Conservation (phyloP, 148 eudicot species). For the Limonium bicolor region DNA sequence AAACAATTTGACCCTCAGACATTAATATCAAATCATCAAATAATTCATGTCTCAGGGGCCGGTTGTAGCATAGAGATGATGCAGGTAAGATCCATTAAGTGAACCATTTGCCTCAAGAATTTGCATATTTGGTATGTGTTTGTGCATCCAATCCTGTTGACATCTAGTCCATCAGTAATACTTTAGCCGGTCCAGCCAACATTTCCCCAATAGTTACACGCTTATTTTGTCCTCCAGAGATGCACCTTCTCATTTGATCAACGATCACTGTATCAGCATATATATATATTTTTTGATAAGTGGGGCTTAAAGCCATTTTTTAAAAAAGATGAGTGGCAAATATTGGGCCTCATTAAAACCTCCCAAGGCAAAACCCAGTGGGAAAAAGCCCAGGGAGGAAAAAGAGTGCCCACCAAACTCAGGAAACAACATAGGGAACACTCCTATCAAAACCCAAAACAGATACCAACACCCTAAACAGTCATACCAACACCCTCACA, state of each 20-base stretch:
- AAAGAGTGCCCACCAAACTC: no score
- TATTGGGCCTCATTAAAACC: no score
- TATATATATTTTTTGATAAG: no score
- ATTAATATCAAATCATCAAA: constrained; percentile 61
- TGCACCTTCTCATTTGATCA: constrained; percentile 67
- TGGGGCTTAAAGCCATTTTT: no score
- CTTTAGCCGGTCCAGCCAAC: constrained; percentile 69
- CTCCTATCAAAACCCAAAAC: no score
- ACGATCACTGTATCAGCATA: constrained; percentile 40
- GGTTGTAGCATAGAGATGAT: constrained; percentile 59
- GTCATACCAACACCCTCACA: no score
- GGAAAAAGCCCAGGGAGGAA: no score
- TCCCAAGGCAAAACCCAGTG: no score
- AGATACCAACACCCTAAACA: no score
- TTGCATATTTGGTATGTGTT: constrained; percentile 57
- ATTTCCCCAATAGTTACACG: constrained; percentile 78
- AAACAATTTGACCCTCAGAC: constrained; percentile 54
- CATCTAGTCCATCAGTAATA: constrained; percentile 54
- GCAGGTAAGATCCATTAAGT: constrained; percentile 46
- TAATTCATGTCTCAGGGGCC: constrained; percentile 52
- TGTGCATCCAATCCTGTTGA: constrained; percentile 68
- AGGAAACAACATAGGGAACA: no score
- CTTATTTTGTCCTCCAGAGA: constrained; percentile 86
- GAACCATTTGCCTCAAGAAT: constrained; percentile 53
- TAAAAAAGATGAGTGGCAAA: no score